phyloP scores from a whole-genome alignment of 176 grass and related monocot species.

The Melocanna baccifera region DNA sequence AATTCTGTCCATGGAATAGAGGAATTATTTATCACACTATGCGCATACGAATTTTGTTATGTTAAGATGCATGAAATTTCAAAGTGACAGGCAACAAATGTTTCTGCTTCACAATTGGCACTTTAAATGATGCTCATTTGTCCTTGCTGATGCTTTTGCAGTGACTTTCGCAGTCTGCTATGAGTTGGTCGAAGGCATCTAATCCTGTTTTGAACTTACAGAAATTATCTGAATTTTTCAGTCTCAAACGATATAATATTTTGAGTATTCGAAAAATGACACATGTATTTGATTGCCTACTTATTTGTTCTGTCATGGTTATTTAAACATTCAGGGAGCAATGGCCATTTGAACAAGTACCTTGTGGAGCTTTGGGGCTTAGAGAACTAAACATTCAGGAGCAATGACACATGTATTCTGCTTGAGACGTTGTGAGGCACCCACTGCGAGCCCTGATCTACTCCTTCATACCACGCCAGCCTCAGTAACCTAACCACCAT shows the following conservation, averaged over 20 bases:
- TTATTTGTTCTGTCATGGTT: background rate
- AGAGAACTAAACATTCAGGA: constrained; percentile 68
- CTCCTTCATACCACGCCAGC: background rate
- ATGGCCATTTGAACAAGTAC: constrained; percentile 63
- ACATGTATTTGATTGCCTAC: background rate
- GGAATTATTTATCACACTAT: background rate
- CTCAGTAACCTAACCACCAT: background rate
- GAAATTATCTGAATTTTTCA: background rate
- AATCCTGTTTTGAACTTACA: background rate
- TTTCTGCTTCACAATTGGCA: background rate
- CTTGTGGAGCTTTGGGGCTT: constrained; percentile 40
- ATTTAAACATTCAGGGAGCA: constrained; percentile 48
- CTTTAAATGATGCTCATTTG: background rate
- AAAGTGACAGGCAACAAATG: background rate
- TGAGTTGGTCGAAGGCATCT: background rate
- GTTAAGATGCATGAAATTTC: background rate
- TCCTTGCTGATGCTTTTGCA: background rate
- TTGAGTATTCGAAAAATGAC: background rate
- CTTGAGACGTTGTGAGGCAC: background rate
- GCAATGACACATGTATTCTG: no score
- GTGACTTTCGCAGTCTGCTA: background rate
- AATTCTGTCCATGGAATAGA: constrained; percentile 9
- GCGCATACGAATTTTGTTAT: background rate
- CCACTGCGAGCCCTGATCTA: background rate
- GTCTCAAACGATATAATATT: background rate